Percentiles rank a stretch among this genome's conserved stretches.
phyloP scores from a whole-genome alignment of 225 moss, liverwort and hornwort species.

The Sphagnum contortum region DNA sequence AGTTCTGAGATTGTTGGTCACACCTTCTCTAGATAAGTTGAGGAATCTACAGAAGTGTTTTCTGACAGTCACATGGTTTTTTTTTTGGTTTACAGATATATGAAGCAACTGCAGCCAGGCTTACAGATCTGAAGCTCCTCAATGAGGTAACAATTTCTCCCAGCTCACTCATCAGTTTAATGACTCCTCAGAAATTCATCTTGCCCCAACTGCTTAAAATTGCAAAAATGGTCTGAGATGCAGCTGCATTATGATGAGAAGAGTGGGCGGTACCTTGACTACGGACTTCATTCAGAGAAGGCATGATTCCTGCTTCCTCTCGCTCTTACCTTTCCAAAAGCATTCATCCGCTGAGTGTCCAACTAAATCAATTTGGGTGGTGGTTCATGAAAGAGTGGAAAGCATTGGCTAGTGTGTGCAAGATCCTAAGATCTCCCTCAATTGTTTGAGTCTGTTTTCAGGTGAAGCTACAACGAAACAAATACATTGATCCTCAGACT shows the following conservation, averaged over 20 bases:
- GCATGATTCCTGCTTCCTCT: constrained; percentile 13
- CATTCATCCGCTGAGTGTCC: neutral
- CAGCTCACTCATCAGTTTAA: too few relatives aligned
- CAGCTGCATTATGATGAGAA: constrained; percentile 85
- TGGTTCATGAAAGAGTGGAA: neutral
- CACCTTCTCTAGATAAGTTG: neutral
- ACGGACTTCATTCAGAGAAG: constrained; percentile 83
- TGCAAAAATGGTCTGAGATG: constrained; percentile 3
- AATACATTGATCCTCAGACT: constrained; percentile 49
- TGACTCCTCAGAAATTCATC: too few relatives aligned
- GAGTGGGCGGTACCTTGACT: constrained; percentile 81
- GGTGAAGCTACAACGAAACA: constrained; percentile 73
- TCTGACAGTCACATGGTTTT: neutral
- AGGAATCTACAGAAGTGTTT: neutral
- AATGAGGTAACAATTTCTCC: constrained; percentile 42
- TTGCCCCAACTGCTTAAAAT: too few relatives aligned
- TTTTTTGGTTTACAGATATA: constrained; percentile 37
- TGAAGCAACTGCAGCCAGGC: constrained; percentile 53
- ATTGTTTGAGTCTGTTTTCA: constrained; percentile 8
- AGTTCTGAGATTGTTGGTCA: neutral
- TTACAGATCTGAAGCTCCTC: constrained; percentile 59
- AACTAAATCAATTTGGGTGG: neutral
- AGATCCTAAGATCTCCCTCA: neutral
- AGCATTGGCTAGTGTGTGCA: neutral
- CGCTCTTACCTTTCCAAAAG: constrained; percentile 5